These are phyloP conservation scores for Vitis amurensis DNA, from an alignment of 164 flowering plant genomes.

Conservation along the genomic window DNA sequence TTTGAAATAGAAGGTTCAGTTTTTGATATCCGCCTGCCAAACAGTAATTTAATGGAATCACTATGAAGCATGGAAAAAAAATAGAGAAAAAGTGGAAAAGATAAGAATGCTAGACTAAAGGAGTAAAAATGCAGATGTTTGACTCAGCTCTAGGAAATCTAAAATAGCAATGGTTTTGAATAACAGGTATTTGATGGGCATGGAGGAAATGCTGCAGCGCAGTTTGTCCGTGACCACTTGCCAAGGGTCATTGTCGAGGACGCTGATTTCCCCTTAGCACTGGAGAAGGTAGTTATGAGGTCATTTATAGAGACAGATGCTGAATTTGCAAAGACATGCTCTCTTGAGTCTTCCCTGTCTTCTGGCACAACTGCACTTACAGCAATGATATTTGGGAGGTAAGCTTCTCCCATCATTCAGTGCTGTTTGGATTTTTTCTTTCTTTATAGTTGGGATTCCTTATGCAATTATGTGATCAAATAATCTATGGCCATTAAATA, in stretches of 20 bases:
- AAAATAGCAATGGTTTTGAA: neutral
- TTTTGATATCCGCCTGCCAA: no score
- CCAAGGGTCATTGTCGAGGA: conserved; percentile 88
- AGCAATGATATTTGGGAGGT: conserved; percentile 96
- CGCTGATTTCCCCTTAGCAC: conserved; percentile 86
- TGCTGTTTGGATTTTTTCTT: neutral
- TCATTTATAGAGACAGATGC: conserved; percentile 78
- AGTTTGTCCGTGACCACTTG: conserved; percentile 87
- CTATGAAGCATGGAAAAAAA: no score
- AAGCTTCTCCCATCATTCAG: neutral
- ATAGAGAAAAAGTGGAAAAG: no score
- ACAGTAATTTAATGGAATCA: no score
- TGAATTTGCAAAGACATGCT: conserved; percentile 61
- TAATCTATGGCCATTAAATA: no score
- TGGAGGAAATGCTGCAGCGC: conserved; percentile 86
- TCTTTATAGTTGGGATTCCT: neutral
- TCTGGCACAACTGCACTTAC: conserved; percentile 96
- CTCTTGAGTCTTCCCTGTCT: conserved; percentile 57
- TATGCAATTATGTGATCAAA: no score
- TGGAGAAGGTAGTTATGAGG: conserved; percentile 80
- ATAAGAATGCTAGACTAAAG: no score
- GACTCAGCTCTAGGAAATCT: neutral
- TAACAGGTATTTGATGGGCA: conserved; percentile 96
- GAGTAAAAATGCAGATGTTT: neutral
- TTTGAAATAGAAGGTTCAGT: no score